Evolutionary conservation across 2,329 filamentous ascomycete species (phyloP).

Genomic region (Zymoseptoria ardabiliae): DNA sequence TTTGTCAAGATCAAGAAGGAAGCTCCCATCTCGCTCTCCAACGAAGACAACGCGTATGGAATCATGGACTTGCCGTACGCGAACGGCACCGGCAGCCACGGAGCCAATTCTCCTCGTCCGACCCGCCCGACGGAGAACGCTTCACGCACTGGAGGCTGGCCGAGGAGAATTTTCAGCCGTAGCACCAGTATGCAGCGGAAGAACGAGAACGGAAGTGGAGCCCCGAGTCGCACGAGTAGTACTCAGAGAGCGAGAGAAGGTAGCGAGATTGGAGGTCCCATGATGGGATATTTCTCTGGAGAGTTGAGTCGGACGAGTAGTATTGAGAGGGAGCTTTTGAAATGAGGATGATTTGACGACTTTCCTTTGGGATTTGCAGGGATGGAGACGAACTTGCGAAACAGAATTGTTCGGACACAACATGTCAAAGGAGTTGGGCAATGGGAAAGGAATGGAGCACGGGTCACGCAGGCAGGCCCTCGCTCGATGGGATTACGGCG

Average conservation of each 20-base stretch:
- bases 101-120: constrained; percentile 23
- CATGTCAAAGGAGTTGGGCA: background rate
- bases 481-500: background rate
- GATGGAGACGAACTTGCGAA: background rate
- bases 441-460: no score
- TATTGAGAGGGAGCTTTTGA: constrained; percentile 26
- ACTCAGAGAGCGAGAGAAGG: background rate
- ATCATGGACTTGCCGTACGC: constrained; percentile 15
- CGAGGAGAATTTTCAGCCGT: constrained; percentile 36
- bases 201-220: constrained; percentile 15
- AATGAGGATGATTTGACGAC: constrained; percentile 7
- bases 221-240: constrained; percentile 1
- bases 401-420: background rate
- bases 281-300: background rate
- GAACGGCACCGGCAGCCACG: background rate
- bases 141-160: constrained; percentile 21
- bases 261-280: constrained; percentile 15
- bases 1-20: constrained; percentile 79
- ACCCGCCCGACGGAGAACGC: constrained; percentile 11
- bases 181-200: constrained; percentile 36
- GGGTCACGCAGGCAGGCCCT: background rate
- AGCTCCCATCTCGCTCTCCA: constrained; percentile 23
- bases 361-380: background rate
- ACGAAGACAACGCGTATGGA: constrained; percentile 23
- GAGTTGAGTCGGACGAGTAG: constrained; percentile 28